Conservation (phyloP, 345 rosid species). For the Eutrema yunnanense region DNA sequence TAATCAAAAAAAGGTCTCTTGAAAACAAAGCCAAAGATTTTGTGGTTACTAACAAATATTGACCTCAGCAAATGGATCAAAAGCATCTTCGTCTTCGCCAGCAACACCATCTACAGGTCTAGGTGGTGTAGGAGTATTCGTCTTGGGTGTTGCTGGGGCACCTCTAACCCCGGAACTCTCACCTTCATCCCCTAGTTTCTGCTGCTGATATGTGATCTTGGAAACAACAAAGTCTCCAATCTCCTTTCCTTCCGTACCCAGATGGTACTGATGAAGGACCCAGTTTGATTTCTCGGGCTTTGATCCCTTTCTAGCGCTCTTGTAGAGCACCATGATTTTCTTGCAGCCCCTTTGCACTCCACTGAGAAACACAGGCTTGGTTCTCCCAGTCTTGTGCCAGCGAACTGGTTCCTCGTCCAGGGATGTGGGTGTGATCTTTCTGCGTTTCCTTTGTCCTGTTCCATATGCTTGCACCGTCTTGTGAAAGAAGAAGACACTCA, state of each 20-base stretch:
- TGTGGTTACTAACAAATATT: background rate
- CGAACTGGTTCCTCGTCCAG: slow-evolving; percentile 55
- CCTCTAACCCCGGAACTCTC: slow-evolving; percentile 37
- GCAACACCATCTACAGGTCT: slow-evolving; percentile 20
- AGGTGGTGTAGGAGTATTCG: slow-evolving; percentile 57
- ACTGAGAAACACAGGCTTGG: slow-evolving; percentile 51
- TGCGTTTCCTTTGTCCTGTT: slow-evolving; percentile 89
- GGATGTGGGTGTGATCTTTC: slow-evolving; percentile 57
- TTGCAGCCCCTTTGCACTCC: slow-evolving; percentile 72
- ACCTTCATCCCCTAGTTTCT: slow-evolving; percentile 46
- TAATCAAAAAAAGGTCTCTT: background rate
- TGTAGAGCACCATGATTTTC: slow-evolving; percentile 93
- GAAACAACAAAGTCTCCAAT: slow-evolving; percentile 76
- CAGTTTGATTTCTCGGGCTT: slow-evolving; percentile 76
- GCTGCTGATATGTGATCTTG: slow-evolving; percentile 58
- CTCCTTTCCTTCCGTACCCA: slow-evolving; percentile 70
- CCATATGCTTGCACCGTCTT: slow-evolving; percentile 77
- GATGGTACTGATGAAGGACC: slow-evolving; percentile 92
- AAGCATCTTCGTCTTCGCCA: slow-evolving; percentile 21
- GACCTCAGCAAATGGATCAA: slow-evolving; percentile 22
- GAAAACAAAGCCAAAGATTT: background rate
- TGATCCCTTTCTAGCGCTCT: slow-evolving; percentile 55
- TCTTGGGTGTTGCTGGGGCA: slow-evolving; percentile 68
- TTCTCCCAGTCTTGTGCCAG: slow-evolving; percentile 98
- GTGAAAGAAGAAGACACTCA: slow-evolving; percentile 70